phyloP scores from a whole-genome alignment of 2,329 filamentous ascomycete genomes.

The Chlorencoelia australis region DNA sequence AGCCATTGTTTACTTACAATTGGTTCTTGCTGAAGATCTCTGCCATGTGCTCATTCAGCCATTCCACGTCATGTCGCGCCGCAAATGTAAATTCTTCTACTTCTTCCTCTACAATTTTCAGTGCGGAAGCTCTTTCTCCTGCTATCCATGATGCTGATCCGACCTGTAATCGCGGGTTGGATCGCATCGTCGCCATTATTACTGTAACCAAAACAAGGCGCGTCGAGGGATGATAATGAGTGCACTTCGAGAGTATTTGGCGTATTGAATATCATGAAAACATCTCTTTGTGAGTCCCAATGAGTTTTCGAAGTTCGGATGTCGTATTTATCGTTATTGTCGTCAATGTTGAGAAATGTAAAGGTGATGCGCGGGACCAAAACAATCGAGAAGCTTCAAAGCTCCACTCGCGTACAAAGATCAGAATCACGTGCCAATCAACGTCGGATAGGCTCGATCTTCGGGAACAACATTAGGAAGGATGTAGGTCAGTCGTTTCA shows the following conservation, averaged over 20 bases:
- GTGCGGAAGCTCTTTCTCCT: constrained; percentile 70
- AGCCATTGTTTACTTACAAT: constrained; percentile 51
- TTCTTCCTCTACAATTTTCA: constrained; percentile 68
- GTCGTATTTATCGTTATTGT: too few species aligned
- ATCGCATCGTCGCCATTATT: constrained; percentile 27
- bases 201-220: constrained; percentile 24
- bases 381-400: too few species aligned
- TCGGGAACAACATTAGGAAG: too few species aligned
- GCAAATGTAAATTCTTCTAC: constrained; percentile 89
- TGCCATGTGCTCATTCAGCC: constrained; percentile 97
- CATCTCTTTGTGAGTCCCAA: constrained; percentile 15
- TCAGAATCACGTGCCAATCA: too few species aligned
- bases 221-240: constrained; percentile 14
- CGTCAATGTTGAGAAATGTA: too few species aligned
- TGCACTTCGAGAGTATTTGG: constrained; percentile 3
- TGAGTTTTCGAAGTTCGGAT: too few species aligned
- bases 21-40: constrained; percentile 83
- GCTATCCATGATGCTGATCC: constrained; percentile 79
- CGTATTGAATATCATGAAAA: constrained; percentile 13
- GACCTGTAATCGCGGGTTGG: constrained; percentile 50
- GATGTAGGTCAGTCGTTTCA: too few species aligned
- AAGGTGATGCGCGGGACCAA: too few species aligned
- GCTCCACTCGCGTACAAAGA: too few species aligned
- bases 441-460: too few species aligned
- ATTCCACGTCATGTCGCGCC: constrained; percentile 88